Evolutionary conservation across 805 yeast genomes (phyloP), one percentile per base, ranked within the genome.

Genomic region (Starmerella bombicola): DNA sequence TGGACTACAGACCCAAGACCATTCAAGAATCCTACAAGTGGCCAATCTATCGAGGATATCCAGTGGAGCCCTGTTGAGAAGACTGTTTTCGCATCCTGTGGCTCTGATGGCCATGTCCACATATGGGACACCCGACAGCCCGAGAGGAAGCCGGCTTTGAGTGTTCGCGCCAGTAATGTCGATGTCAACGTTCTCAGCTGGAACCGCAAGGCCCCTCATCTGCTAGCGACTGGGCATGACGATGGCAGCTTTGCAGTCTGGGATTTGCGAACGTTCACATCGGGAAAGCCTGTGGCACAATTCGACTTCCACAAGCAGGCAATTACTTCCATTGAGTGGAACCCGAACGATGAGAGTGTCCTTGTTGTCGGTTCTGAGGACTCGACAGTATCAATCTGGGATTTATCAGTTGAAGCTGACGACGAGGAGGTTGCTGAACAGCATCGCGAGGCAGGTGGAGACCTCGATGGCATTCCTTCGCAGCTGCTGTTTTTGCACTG

Each of bases 231-330:
- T 36, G 98, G 98, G 52, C 95, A 91, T 58, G 98, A 91, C 61
- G 95, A 86, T 60, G 98, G 98, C 49, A 65, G 76, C 23, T 91
- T 97, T 95, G 85, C 93, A 33, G 91, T 91, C 33, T 91, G 98
- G 98, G 98, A 91, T 66, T 69, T 91, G 62, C 78, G 98, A 57
- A 74, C 78, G 53, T 75, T 91, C 70, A 70, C 78, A 51, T 72
- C 77, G 52, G 62, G 73, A 5, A 55, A 59, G 33, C 96, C 97
- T 12, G 97, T 91, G 29, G 98, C 96, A 5, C 78, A 80, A 52
- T 91, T 88, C 58, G 84, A 81, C 54, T 91, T 91, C 81, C 97
- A 91, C 67, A 82, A 83, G 61, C 74, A 88, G 33, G 80, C 98
- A 20, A 73, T 91, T 55, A 91, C 98, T 1, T 79, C 95, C 5